Evolutionary conservation across 139 green algal species (phyloP), one percentile per base, ranked within the genome.

Genomic region (Chlamydomonas asymmetrica): DNA sequence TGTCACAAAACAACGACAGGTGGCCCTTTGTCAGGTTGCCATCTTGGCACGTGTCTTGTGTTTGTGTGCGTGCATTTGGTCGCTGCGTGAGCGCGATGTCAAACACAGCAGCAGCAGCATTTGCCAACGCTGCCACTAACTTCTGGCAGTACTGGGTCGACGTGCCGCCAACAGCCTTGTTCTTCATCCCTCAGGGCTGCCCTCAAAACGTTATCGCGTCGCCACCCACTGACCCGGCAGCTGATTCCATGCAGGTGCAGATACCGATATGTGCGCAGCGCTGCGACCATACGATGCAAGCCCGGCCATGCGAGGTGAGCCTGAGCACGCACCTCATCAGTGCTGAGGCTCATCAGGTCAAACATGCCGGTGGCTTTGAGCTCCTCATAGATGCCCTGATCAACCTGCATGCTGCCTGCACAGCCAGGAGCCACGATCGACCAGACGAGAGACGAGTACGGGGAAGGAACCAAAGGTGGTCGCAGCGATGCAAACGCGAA

Each of bases 361-460:
- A 98, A 98, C 31, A 85, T 31, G 13, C 90, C 92, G 3, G 90
- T 96, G 4, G 74, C 84, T 27, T 66, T 52, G 37, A 99, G 92
- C 68, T 93, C 50, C 1, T 2, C 16, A 48, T 93, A 95, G 37
- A 98, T 83, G 22, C 90, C 87, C 32, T 73, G 27, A 74, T 98
- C 95, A 10, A 98, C 89, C 3, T 78, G 32, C 39, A 92, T 82
- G 39, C 69, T 50, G 29, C 90, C 91, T 94, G 83, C 41, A 37
- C 5, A 34, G 2, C 54, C 54, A 63, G 54, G n/a, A 63, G 54
- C 8, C 45, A 16, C 18, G 45, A 16, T 13, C 18, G 45, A 10
- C 45, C 13, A 16, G 13, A 52, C n/a, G n/a, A n/a, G n/a, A n/a
- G n/a, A n/a, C n/a, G n/a, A n/a, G n/a, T n/a, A n/a, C n/a, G n/a